Evolutionary conservation across 2,329 filamentous ascomycete species (phyloP), one percentile per base, ranked within the genome.

Genomic region (Pseudocercospora cruenta): DNA sequence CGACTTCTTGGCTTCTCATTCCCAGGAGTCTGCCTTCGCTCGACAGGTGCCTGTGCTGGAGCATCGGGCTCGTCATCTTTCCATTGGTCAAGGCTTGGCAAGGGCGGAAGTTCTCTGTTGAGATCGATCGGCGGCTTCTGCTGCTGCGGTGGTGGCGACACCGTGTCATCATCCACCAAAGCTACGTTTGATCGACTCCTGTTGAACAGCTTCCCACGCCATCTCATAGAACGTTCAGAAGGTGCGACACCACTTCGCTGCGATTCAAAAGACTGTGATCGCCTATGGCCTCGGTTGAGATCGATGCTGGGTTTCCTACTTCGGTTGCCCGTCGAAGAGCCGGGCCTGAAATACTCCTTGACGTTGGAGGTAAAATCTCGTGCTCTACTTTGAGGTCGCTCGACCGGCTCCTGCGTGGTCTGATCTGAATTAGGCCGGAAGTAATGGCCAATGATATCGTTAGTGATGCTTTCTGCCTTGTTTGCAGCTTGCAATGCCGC

Each of bases 61-160:
- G 10, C 16, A 7, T 58, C 14, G 16, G 68, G 59, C 43, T 70
- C 63, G 31, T 65, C 57, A 49, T 72, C 70, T 47, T 76, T 75
- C 76, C 77, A 79, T 36, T 74, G 77, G 63, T 83, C 81, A 5
- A 84, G 73, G 57, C 81, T 79, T 6, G 82, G 82, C 10, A 84
- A 68, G 3, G 82, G 82, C 36, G 82, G 82, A 24, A 84, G 72
- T 65, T 83, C 81, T 63, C 82, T 74, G 70, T 84, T 84, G 33
- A 84, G 74, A 61, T 84, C 79, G 64, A 82, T 64, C 28, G 70
- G 47, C 7, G 66, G 69, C 43, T 67, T 70, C 10, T 57, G n/a
- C n/a, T 51, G 49, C 26, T 49, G 60, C 28, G 62, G 43, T 49
- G 60, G 60, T 22, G 64, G 59, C 8, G 28, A 19, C 19, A 24